A percentile compares a stretch with the other conserved stretches of the same genome.
Evolutionary conservation across 148 eudicot genomes (phyloP).

Genomic region (Nepenthes gracilis): DNA sequence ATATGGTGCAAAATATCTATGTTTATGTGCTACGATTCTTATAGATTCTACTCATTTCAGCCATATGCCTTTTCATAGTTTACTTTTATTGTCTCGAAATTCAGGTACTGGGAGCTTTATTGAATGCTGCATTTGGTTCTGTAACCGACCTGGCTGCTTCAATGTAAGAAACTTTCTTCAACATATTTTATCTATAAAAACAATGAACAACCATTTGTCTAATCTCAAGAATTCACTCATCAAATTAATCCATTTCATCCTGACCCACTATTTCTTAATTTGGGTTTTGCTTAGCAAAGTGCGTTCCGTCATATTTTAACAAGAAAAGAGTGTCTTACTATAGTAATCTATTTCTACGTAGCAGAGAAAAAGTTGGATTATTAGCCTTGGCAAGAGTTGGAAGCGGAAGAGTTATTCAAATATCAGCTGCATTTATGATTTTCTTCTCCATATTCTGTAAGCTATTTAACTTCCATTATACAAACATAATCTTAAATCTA

Average conservation of each 20-base stretch:
- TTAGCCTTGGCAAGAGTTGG: constrained; percentile 71
- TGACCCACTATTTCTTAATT: no score
- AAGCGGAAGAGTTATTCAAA: constrained; percentile 64
- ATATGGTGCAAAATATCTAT: constrained; percentile 16
- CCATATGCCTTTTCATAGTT: background rate
- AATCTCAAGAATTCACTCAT: background rate
- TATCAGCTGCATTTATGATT: constrained; percentile 61
- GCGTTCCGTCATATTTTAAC: no score
- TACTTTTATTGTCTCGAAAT: constrained; percentile 2
- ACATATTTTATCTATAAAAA: background rate
- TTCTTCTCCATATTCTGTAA: constrained; percentile 72
- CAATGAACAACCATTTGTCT: background rate
- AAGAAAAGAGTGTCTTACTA: no score
- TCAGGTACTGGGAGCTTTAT: constrained; percentile 60
- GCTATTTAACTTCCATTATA: background rate
- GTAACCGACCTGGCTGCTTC: constrained; percentile 56
- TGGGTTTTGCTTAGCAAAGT: no score
- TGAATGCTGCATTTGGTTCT: constrained; percentile 44
- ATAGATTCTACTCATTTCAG: background rate
- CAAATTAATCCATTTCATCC: no score
- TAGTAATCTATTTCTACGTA: no score
- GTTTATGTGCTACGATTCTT: no score
- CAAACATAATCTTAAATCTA: background rate
- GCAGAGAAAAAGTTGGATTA: constrained; percentile 76
- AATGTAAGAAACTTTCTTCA: constrained; percentile 33